Base-by-base conservation (phyloP, 352 stramenopile genomes). In the Globisporangium solare region DNA sequence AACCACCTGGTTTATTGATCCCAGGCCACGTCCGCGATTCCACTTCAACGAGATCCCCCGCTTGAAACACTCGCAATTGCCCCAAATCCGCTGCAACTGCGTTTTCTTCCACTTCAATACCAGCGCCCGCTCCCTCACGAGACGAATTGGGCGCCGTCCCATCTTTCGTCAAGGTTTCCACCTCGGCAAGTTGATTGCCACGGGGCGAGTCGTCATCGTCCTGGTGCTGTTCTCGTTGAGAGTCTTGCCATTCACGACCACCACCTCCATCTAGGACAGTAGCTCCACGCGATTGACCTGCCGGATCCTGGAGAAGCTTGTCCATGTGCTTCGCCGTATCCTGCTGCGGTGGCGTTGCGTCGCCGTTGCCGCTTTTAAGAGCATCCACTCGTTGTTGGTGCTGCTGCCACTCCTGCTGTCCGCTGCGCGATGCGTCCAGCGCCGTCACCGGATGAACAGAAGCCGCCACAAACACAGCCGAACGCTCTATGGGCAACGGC, bases 1-100 rank as follows among this genome's bases (percentile, higher is more conserved):
- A 68, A 15, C 86, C 86, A 51, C 86, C 86, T 14, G 71, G 73
- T 50, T 95, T 95, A 58, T 95, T 95, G 58, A 95, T 95, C 0
- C 86, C 83, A 6, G 86, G 86, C 86, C 86, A 94, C 24, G 86
- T 95, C 0, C 86, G 80, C 45, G 76, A 73, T 11, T 87, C 75
- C 47, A 91, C 81, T 31, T 84, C 66, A 32, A 89, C 74, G 0
- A 83, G 18, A 18, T 69, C 73, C 12, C 79, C 75, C 8, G 78
- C 67, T 13, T 74, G 52, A 17, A 87, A 59, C 20, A 67, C 45
- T 63, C 56, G 22, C 50, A 27, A 13, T 49, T 24, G 40, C 1
- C 14, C 57, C 5, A 49, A 27, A 47, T 58, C 31, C 45, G 27
- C 17, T 47, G 18, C n/a, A 48, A 20, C 46, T 39, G 13, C 43